Evolutionary conservation across 2,329 filamentous ascomycete species (phyloP).

Genomic region (Cladorrhinum sp.): DNA sequence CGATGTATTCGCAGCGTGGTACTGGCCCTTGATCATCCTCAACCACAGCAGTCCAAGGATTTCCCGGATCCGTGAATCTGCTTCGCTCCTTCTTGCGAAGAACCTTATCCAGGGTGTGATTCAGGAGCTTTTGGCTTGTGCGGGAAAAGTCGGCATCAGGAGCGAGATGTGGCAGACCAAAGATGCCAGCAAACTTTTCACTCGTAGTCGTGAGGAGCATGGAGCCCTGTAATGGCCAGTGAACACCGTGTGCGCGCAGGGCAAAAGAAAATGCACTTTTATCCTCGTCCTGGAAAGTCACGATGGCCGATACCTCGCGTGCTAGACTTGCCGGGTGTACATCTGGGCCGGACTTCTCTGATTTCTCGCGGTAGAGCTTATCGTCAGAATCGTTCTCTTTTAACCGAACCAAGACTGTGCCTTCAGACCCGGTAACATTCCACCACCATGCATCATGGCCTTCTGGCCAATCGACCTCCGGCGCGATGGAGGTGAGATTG

Average conservation of each 20-base stretch:
- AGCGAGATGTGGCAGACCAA: conserved; percentile 80
- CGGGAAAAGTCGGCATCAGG: conserved; percentile 55
- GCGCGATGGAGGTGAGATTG: conserved; percentile 64
- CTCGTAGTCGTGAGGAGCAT: conserved; percentile 85
- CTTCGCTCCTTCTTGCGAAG: conserved; percentile 62
- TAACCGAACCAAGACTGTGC: conserved; percentile 67
- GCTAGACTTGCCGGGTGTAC: conserved; percentile 49
- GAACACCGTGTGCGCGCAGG: conserved; percentile 76
- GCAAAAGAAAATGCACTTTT: conserved; percentile 64
- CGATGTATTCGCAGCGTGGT: conserved; percentile 83
- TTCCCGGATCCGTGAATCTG: conserved; percentile 54
- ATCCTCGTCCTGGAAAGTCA: conserved; percentile 69
- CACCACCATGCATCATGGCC: conserved; percentile 63
- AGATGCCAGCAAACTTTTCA: conserved; percentile 91
- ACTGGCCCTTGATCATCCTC: conserved; percentile 59
- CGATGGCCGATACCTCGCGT: conserved; percentile 65
- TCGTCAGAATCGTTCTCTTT: conserved; percentile 49
- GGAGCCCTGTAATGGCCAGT: conserved; percentile 77
- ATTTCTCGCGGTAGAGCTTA: conserved; percentile 40
- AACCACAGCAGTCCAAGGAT: conserved; percentile 74
- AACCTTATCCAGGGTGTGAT: conserved; percentile 65
- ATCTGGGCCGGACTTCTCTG: conserved; percentile 32
- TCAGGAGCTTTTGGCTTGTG: conserved; percentile 63
- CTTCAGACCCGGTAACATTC: conserved; percentile 73
- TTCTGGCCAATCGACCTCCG: conserved; percentile 62